Percentiles rank a stretch among this genome's conserved stretches.
These are phyloP conservation scores for Gastroboletus turbinatus DNA, from an alignment of 1,284 basidiomycete genomes.

Conservation along the genomic window DNA sequence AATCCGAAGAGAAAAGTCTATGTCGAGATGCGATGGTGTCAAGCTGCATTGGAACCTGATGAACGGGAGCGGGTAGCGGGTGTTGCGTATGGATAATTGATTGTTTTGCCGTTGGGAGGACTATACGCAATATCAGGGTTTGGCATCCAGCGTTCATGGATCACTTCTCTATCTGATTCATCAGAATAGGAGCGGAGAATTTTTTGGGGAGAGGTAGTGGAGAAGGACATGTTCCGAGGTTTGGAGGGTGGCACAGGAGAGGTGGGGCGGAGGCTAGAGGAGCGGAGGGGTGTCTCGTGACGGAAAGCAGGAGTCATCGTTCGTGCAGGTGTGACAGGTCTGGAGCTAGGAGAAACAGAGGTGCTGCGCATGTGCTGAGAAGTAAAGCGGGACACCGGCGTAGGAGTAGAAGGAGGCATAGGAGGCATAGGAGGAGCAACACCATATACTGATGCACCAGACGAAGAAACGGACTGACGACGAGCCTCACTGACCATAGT, in stretches of 20 bases:
- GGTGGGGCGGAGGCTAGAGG: conserved; percentile 35
- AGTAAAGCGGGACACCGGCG: conserved; percentile 45
- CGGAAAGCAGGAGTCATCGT: conserved; percentile 31
- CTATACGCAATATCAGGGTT: conserved; percentile 36
- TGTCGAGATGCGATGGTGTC: conserved; percentile 19
- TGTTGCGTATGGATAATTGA: conserved; percentile 33
- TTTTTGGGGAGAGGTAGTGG: conserved; percentile 45
- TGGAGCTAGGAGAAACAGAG: conserved; percentile 44
- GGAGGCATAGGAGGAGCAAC: conserved; percentile 33
- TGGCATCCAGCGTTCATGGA: conserved; percentile 55
- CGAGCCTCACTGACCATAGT: conserved; percentile 20
- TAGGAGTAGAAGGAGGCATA: conserved; percentile 36
- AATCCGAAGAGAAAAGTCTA: conserved; percentile 29
- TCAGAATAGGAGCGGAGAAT: conserved; percentile 51
- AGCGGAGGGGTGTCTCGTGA: conserved; percentile 38
- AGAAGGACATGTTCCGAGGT: conserved; percentile 43
- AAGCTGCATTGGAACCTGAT: conserved; percentile 36
- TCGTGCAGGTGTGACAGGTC: conserved; percentile 51
- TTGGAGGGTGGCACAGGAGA: conserved; percentile 45
- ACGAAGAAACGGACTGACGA: conserved; percentile 37
- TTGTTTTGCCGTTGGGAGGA: conserved; percentile 28
- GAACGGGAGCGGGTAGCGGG: conserved; percentile 33
- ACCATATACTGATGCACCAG: conserved; percentile 35
- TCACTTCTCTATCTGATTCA: conserved; percentile 44
- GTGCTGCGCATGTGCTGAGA: conserved; percentile 46